These are phyloP conservation scores for Musa balbisiana DNA, from an alignment of 202 grass and related monocot species.

Conservation along the genomic window DNA sequence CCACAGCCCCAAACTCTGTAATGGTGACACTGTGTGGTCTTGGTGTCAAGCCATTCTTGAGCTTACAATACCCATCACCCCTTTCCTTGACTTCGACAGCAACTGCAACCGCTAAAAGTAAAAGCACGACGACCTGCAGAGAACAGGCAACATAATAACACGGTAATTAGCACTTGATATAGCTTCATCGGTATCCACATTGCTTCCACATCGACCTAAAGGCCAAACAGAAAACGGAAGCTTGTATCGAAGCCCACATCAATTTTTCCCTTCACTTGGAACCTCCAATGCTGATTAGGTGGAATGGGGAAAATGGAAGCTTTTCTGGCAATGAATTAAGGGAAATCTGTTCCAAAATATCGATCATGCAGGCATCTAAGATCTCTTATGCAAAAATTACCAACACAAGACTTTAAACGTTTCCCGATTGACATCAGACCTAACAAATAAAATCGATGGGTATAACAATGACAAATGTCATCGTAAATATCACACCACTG, in stretches of 20 bases:
- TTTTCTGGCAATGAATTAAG: no score
- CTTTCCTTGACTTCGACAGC: constrained; percentile 16
- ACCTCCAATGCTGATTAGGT: background rate
- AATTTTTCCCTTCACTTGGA: background rate
- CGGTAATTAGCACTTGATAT: background rate
- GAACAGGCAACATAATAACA: background rate
- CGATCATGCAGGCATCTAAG: no score
- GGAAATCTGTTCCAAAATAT: no score
- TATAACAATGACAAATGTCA: background rate
- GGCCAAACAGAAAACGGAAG: background rate
- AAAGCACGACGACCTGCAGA: constrained; percentile 9
- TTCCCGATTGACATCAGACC: background rate
- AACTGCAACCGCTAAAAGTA: constrained; percentile 5
- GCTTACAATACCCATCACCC: constrained; percentile 27
- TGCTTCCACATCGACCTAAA: background rate
- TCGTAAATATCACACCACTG: background rate
- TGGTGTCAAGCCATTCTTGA: background rate
- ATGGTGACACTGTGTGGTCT: constrained; percentile 85
- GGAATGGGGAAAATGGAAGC: no score
- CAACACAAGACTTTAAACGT: background rate
- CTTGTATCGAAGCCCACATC: background rate
- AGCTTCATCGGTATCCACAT: background rate
- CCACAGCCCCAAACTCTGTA: constrained; percentile 80
- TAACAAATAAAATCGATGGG: background rate
- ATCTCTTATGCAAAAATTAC: background rate